Conservation (phyloP, 2,329 filamentous ascomycete species). For the Ceratocystis eucalypticola region DNA sequence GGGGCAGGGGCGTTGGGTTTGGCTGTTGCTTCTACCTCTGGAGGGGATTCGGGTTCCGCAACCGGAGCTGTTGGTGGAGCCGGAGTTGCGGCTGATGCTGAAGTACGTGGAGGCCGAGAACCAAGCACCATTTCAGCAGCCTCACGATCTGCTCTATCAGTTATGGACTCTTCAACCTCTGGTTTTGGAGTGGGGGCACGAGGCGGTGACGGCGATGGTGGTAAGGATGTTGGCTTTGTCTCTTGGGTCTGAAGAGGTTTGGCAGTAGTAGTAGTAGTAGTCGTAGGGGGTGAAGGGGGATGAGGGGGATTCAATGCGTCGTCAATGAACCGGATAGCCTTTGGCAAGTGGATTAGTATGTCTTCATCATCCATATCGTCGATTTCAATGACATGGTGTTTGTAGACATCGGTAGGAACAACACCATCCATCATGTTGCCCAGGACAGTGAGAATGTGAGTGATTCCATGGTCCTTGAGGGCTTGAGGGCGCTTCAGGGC, state of each 20-base stretch:
- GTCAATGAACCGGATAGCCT: slow-evolving; percentile 71
- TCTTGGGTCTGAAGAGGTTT: background rate
- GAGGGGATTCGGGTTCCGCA: background rate
- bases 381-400: slow-evolving; percentile 68
- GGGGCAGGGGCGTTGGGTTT: background rate
- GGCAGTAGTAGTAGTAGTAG: background rate
- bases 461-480: slow-evolving; percentile 62
- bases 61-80: background rate
- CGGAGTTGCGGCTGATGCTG: background rate
- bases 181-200: background rate
- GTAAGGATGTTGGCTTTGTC: background rate
- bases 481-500: slow-evolving; percentile 58
- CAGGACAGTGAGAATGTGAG: slow-evolving; percentile 78
- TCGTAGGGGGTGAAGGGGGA: background rate
- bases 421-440: slow-evolving; percentile 27
- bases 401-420: slow-evolving; percentile 34
- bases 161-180: slow-evolving; percentile 10
- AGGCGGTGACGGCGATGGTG: background rate
- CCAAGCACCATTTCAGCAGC: slow-evolving; percentile 13
- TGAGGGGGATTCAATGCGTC: slow-evolving; percentile 41
- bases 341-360: slow-evolving; percentile 65
- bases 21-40: background rate
- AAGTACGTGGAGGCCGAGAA: slow-evolving; percentile 11
- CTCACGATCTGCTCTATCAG: slow-evolving; percentile 13
- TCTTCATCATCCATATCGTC: slow-evolving; percentile 88